phyloP scores from a whole-genome alignment of 495 filamentous ascomycete species.

The Rostrohypoxylon terebratum region DNA sequence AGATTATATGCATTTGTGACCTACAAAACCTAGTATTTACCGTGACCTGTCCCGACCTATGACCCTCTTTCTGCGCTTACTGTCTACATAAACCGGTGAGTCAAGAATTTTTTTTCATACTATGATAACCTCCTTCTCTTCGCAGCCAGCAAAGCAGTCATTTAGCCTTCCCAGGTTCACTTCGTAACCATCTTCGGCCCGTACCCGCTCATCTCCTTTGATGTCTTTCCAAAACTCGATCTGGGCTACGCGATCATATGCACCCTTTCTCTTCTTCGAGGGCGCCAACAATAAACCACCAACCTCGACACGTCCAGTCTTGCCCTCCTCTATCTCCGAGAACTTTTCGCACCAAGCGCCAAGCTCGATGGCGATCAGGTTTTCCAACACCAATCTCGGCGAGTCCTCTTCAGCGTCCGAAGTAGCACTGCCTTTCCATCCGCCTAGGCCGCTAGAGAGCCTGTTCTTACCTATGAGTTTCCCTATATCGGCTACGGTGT shows the following conservation, averaged over 20 bases:
- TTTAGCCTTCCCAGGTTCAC: slow-evolving; percentile 2
- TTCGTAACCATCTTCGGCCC: neutral
- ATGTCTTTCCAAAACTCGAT: neutral
- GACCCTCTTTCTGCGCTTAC: neutral
- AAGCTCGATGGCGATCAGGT: slow-evolving; percentile 5
- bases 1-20: neutral
- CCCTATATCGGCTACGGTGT: neutral
- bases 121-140: slow-evolving; percentile 6
- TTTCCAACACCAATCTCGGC: slow-evolving; percentile 2
- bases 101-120: neutral
- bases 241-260: slow-evolving; percentile 4
- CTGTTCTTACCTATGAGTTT: neutral
- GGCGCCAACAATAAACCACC: slow-evolving; percentile 3
- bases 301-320: neutral
- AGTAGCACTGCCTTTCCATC: neutral
- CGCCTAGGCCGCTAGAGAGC: neutral
- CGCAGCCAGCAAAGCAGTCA: slow-evolving; percentile 6
- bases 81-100: neutral
- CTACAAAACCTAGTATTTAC: too few species aligned
- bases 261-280: slow-evolving; percentile 4
- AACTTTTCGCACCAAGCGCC: neutral
- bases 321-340: neutral
- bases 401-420: slow-evolving; percentile 1
- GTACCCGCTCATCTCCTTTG: neutral
- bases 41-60: neutral